Percentiles rank a stretch among this genome's conserved stretches.
Conservation (phyloP, 139 green algal species). For the Chlorella vulgaris region DNA sequence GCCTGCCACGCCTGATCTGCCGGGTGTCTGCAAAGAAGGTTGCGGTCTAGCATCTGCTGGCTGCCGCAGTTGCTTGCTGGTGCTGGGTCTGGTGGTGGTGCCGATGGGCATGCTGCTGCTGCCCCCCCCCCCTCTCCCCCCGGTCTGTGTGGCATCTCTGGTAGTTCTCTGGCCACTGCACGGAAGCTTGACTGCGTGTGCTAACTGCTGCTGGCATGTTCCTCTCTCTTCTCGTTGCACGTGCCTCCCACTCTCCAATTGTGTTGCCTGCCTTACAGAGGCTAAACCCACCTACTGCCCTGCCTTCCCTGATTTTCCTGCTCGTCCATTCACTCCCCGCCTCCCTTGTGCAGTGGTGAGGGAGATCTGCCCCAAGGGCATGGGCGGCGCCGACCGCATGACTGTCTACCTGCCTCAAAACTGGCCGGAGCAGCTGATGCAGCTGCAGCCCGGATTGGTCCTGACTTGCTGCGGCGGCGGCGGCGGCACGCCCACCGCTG, state of each 20-base stretch:
- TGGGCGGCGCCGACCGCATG: conserved; percentile 15
- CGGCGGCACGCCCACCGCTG: background rate
- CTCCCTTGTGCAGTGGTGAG: conserved; percentile 26
- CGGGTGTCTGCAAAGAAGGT: no score
- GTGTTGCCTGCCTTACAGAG: background rate
- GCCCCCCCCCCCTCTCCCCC: no score
- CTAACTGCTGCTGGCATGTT: no score
- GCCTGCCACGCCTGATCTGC: background rate
- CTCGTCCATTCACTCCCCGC: background rate
- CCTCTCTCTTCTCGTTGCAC: background rate
- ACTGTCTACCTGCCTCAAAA: conserved; percentile 36
- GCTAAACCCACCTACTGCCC: background rate
- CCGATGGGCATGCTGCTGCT: no score
- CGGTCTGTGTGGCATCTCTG: no score
- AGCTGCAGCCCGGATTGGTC: conserved; percentile 15
- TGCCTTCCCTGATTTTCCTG: background rate
- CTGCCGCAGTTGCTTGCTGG: no score
- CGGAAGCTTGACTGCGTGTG: no score
- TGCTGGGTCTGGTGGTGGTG: no score
- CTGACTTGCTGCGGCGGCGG: background rate
- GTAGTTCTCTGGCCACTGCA: no score
- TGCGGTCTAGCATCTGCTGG: no score
- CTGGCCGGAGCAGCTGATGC: conserved; percentile 37
- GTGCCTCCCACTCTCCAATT: background rate
- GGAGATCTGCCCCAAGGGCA: conserved; percentile 40